A percentile compares a stretch with the other conserved stretches of the same genome.
Conservation (phyloP, 2,329 filamentous ascomycete genomes). For the Scedosporium apiospermum region DNA sequence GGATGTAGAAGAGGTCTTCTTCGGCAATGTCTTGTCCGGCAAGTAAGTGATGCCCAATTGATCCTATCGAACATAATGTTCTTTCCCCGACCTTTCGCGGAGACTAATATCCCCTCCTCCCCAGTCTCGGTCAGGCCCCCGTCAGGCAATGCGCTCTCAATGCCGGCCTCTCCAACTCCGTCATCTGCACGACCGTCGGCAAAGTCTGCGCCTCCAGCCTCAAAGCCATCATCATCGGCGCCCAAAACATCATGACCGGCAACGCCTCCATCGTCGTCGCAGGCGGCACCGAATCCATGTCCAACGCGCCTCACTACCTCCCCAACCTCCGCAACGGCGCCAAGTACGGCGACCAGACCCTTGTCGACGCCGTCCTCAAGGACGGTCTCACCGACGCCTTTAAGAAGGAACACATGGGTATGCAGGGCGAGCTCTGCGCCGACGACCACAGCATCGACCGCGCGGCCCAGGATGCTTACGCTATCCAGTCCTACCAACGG, state of each 20-base stretch:
- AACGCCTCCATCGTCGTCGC: conserved; percentile 89
- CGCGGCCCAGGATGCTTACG: conserved; percentile 88
- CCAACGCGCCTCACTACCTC: conserved; percentile 93
- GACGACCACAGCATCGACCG: conserved; percentile 71
- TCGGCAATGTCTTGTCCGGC: conserved; percentile 95
- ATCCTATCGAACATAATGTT: background rate
- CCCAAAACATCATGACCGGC: conserved; percentile 95
- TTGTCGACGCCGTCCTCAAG: conserved; percentile 87
- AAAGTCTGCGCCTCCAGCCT: conserved; percentile 96
- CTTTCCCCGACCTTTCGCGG: conserved; percentile 5
- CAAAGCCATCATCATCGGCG: conserved; percentile 89
- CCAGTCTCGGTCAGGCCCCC: conserved; percentile 87
- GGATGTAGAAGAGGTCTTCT: conserved; percentile 92
- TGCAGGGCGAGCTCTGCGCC: conserved; percentile 87
- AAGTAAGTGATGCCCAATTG: conserved; percentile 48
- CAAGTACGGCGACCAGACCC: conserved; percentile 86
- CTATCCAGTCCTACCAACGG: conserved; percentile 89
- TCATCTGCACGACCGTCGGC: conserved; percentile 89
- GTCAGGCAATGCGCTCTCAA: conserved; percentile 88
- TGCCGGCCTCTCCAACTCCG: conserved; percentile 72
- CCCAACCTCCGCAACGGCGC: conserved; percentile 75
- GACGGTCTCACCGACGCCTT: conserved; percentile 93
- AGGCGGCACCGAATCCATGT: conserved; percentile 97
- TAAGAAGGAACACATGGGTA: conserved; percentile 94
- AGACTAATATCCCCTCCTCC: background rate